These are phyloP conservation scores for Aureobasidium sp. DNA, from an alignment of 2,329 filamentous ascomycete genomes.

Conservation along the genomic window DNA sequence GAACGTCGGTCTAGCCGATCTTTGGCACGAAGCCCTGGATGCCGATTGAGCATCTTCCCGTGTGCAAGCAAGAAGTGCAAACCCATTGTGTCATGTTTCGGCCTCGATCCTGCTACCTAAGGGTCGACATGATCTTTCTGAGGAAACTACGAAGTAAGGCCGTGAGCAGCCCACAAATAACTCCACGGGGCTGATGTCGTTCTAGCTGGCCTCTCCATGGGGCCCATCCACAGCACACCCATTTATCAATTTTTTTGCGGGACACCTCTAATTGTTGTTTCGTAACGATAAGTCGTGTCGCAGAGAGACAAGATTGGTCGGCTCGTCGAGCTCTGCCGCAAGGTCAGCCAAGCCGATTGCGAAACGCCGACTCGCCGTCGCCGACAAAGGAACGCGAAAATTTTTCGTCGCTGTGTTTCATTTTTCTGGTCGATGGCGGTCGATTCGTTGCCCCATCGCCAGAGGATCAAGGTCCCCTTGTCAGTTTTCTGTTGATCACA, in stretches of 20 bases:
- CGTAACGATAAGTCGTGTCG: neutral
- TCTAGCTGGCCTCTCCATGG: slow-evolving; percentile 1
- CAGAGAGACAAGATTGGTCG: neutral
- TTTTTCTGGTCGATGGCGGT: neutral
- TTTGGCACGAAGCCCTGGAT: neutral
- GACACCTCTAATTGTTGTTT: neutral
- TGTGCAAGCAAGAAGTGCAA: neutral
- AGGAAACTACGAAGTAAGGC: slow-evolving; percentile 6
- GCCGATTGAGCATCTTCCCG: neutral
- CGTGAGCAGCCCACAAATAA: neutral
- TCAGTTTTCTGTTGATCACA: slow-evolving; percentile 2
- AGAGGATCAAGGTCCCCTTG: neutral
- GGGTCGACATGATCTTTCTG: neutral
- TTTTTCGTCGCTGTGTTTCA: slow-evolving; percentile 4
- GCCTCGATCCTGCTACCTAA: neutral
- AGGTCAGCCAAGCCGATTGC: neutral
- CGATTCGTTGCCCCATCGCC: slow-evolving; percentile 2
- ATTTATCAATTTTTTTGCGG: neutral
- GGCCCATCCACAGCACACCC: slow-evolving; percentile 3
- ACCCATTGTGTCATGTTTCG: slow-evolving; percentile 1
- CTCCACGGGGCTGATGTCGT: slow-evolving; percentile 8
- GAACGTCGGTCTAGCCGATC: neutral
- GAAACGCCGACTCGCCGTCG: slow-evolving; percentile 3
- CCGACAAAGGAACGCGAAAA: slow-evolving; percentile 10
- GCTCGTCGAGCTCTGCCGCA: neutral